Evolutionary conservation across 148 eudicot species (phyloP), one percentile per base, ranked within the genome.

Genomic region (Oxyria digyna): DNA sequence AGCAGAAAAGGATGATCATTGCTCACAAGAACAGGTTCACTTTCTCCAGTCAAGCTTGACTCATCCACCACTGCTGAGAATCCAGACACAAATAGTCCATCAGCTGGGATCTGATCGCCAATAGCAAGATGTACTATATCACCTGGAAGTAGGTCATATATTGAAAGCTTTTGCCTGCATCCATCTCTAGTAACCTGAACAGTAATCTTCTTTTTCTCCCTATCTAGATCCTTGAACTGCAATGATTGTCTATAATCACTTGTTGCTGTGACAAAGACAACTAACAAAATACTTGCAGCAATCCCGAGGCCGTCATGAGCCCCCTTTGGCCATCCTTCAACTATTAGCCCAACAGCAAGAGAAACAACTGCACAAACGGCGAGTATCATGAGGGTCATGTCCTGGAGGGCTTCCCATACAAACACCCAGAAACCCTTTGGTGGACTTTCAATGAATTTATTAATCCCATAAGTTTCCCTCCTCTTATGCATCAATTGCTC

Each of bases 241-340:
- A 89, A 80, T 8, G 96, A 89, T 67, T 89, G 96, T 72, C 78
- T 80, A 74, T 89, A 89, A 68, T 89, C 96, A 79, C 96, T 89
- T 21, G 89, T 85, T 14, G 96, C 96, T 42, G 96, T 89, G 70
- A 89, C 96, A 80, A 89, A 77, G 67, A 89, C 96, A 50, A 89
- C 96, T 68, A 89, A 74, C 26, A 89, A 54, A 42, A 89, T 89
- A 71, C 96, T 89, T 14, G 96, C 91, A 62, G 82, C 91, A 62
- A 89, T 89, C 41, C 96, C 96, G 74, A 89, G 86, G 27, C 96
- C 96, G 77, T 89, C 96, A 72, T 89, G 96, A 55, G 89, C 91
- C 54, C 96, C 96, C 70, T 81, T 87, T 27, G 96, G 96, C 96
- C 96, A 89, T 21, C 96, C 96, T 71, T 89, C 96, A 41, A 69